phyloP scores from a whole-genome alignment of 2,329 filamentous ascomycete species.

The Allantophomopsis cytisporea region DNA sequence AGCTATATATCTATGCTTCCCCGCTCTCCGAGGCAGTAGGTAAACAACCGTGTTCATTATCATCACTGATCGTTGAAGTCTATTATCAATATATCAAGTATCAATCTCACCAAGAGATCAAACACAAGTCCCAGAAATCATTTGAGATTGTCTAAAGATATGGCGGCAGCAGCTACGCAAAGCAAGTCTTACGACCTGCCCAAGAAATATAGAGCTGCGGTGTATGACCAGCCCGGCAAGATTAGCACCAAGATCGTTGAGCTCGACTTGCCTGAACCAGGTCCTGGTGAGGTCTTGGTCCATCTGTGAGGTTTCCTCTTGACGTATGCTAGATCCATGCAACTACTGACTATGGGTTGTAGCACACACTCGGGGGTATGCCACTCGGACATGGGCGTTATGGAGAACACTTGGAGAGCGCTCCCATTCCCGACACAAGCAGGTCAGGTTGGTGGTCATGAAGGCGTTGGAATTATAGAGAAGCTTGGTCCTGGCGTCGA shows the following conservation, averaged over 20 bases:
- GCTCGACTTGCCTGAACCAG: constrained; percentile 50
- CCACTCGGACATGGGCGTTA: constrained; percentile 46
- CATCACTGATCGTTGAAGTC: no score
- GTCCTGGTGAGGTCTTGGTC: constrained; percentile 46
- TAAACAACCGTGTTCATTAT: no score
- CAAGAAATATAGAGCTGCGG: constrained; percentile 45
- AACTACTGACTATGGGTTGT: constrained; percentile 1
- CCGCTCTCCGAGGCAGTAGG: no score
- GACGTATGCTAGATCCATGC: background rate
- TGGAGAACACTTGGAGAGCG: constrained; percentile 31
- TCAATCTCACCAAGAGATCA: no score
- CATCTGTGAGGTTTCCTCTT: constrained; percentile 31
- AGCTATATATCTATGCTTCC: no score
- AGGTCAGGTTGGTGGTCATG: constrained; percentile 55
- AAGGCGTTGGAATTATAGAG: constrained; percentile 52
- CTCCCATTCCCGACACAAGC: constrained; percentile 43
- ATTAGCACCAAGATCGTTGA: constrained; percentile 51
- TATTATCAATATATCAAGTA: no score
- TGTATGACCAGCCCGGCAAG: constrained; percentile 52
- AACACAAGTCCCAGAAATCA: no score
- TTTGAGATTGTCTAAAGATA: no score
- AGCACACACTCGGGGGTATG: constrained; percentile 52
- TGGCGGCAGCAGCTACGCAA: constrained; percentile 4
- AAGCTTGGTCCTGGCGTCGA: constrained; percentile 50
- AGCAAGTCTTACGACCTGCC: constrained; percentile 26